Evolutionary conservation across 305 asterid genomes (phyloP).

Genomic region (Fraxinus baroniana): DNA sequence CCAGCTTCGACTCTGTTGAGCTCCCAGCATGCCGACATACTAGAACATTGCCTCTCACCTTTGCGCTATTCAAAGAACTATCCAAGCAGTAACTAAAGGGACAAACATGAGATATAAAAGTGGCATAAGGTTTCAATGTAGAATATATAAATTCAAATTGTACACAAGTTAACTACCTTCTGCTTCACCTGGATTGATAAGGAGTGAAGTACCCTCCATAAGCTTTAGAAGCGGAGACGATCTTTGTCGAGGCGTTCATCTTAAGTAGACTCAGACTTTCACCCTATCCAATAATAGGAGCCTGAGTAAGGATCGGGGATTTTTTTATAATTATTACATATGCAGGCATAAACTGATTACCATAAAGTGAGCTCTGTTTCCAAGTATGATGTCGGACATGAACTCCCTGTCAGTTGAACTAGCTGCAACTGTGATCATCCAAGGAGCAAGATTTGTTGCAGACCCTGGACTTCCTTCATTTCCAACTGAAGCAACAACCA

Average conservation of each 20-base stretch:
- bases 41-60: slow-evolving; percentile 71
- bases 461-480: slow-evolving; percentile 65
- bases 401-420: slow-evolving; percentile 81
- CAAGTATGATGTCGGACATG: slow-evolving; percentile 63
- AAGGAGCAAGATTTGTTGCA: slow-evolving; percentile 83
- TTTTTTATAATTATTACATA: neutral
- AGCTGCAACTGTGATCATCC: slow-evolving; percentile 92
- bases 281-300: slow-evolving; percentile 45
- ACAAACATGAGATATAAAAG: slow-evolving; percentile 25
- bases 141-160: slow-evolving; percentile 22
- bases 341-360: slow-evolving; percentile 28
- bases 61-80: slow-evolving; percentile 76
- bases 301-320: slow-evolving; percentile 12
- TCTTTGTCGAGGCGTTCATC: slow-evolving; percentile 46
- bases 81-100: slow-evolving; percentile 78
- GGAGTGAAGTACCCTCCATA: slow-evolving; percentile 88
- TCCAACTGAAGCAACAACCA: slow-evolving; percentile 85
- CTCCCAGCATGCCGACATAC: slow-evolving; percentile 83
- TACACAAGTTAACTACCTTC: slow-evolving; percentile 63
- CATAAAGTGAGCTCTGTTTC: slow-evolving; percentile 59
- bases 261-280: slow-evolving; percentile 62
- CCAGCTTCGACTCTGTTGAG: slow-evolving; percentile 81
- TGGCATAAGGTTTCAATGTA: slow-evolving; percentile 30
- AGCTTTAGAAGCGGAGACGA: slow-evolving; percentile 78
- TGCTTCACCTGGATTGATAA: slow-evolving; percentile 97